Evolutionary conservation across 345 rosid species (phyloP), one percentile per base, ranked within the genome.

Genomic region (Reutealis trisperma): DNA sequence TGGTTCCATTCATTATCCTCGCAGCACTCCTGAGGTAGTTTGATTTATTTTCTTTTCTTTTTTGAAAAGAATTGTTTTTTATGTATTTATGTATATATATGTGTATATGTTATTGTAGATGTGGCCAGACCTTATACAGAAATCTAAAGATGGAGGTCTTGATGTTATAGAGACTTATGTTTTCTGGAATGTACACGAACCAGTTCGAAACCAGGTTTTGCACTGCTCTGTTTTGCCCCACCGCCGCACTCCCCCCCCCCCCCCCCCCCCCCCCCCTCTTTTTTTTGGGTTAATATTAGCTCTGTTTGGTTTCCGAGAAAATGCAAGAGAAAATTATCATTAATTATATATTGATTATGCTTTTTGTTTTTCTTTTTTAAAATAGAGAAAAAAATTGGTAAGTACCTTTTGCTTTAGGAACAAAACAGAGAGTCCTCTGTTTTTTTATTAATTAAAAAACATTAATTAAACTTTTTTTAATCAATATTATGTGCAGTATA

Each of bases 1-100:
- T 58, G 99, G 99, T 34, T 90, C 99, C 73, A 93, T 95, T 84
- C 99, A 95, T 81, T 95, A 95, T 78, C 99, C 99, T 25, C 94
- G 99, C 49, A 95, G 99, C 74, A 89, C 97, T 49, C 93, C 96
- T 2, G 94, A 95, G 87, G 99, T 94, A 59, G 10, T 13, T 12
- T 45, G 30, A 22, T 51, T 14, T 27, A 0, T 63, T 67, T 34
- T 63, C 24, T 13, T 41, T 51, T 73, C 67, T 74, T 11, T 61
- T 55, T 41, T 11, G 52, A 45, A 69, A 55, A 11, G 37, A n/a
- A 22, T 9, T 60, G 5, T 30, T 47, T 12, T 47, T 47, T 27
- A 27, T 37, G 6, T 37, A 37, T 47, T 47, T 9, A 47, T 47
- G 14, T 41, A 22, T 75, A 15, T 67, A 2, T 78, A 47, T 72